Conservation (phyloP, 73 alveolate species). For the Uronychia binucleata region DNA sequence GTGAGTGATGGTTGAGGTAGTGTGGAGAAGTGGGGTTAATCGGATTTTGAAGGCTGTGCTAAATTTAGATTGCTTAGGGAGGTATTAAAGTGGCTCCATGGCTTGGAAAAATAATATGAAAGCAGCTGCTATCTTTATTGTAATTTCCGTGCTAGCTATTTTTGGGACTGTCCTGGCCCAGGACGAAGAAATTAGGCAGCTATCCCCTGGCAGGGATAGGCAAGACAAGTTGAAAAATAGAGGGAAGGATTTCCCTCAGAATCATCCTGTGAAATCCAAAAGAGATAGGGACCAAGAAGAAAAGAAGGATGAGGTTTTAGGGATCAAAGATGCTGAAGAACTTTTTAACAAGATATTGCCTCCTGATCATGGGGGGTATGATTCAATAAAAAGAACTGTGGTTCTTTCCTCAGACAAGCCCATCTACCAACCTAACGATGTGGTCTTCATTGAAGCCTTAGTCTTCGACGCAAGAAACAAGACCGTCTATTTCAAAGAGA, state of each 20-base stretch:
- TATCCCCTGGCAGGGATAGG: no score
- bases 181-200: not conserved
- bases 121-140: no score
- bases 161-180: no score
- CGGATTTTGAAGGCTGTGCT: no score
- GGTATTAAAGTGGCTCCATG: no score
- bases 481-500: not conserved
- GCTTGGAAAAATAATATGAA: no score
- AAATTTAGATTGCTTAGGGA: no score
- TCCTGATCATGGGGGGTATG: not conserved
- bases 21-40: no score
- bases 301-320: not conserved
- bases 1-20: no score
- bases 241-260: not conserved
- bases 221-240: no score
- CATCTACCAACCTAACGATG: conserved; percentile 45
- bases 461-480: conserved; percentile 36
- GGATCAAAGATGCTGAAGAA: not conserved
- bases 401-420: conserved; percentile 24
- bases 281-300: not conserved
- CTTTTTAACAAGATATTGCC: not conserved
- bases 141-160: no score
- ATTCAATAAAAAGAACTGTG: not conserved
- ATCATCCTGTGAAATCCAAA: not conserved
- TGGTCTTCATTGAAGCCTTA: conserved; percentile 28